Conservation (phyloP, 2,329 filamentous ascomycete species). For the Plectosphaerella plurivora region DNA sequence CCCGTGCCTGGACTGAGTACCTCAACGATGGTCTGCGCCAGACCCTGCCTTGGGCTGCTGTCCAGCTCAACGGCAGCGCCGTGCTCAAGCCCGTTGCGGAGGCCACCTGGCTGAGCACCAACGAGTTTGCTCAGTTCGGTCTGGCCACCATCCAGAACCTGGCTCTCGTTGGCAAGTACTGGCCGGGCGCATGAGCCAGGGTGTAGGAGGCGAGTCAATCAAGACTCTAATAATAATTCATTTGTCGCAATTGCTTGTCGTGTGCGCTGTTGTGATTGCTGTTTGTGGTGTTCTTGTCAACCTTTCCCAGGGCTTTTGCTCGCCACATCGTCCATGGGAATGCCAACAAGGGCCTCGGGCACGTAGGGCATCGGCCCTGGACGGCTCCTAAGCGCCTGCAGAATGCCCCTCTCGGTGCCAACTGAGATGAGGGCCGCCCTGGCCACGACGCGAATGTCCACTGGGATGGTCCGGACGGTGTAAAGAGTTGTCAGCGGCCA, state of each 20-base stretch:
- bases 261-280: too few species aligned
- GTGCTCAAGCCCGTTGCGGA: slow-evolving; percentile 47
- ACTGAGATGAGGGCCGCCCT: slow-evolving; percentile 22
- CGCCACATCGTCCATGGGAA: not conserved
- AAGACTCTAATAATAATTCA: too few species aligned
- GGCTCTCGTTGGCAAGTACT: slow-evolving; percentile 26
- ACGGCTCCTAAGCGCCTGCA: slow-evolving; percentile 22
- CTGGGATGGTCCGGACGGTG: slow-evolving; percentile 19
- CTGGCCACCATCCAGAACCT: slow-evolving; percentile 53
- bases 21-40: slow-evolving; percentile 40
- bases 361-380: not conserved
- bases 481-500: slow-evolving; percentile 31
- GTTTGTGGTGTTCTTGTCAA: too few species aligned
- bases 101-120: slow-evolving; percentile 53
- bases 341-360: not conserved
- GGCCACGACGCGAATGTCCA: slow-evolving; percentile 22
- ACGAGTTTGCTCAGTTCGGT: slow-evolving; percentile 53
- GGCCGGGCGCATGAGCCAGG: not conserved
- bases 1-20: slow-evolving; percentile 51
- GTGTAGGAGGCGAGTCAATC: too few species aligned
- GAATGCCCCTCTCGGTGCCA: slow-evolving; percentile 29
- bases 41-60: slow-evolving; percentile 28
- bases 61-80: slow-evolving; percentile 33
- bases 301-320: too few species aligned
- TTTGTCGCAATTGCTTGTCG: too few species aligned